Conservation (phyloP, 2,329 filamentous ascomycete genomes). For the Pestalotiopsis sp. region DNA sequence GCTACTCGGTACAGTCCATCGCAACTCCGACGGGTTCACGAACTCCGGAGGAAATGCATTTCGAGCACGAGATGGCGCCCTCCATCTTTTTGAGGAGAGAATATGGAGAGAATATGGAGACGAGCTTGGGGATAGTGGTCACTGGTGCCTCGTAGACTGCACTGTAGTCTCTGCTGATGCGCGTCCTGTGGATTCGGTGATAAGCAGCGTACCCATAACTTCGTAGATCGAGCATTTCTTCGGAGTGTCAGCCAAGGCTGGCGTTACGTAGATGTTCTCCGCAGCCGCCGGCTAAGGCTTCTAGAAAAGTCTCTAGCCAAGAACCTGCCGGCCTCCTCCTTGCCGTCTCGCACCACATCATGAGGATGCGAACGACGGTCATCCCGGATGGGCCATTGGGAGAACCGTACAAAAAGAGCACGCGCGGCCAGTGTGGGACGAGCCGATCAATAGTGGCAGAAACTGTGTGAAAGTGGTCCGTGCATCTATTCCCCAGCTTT, state of each 20-base stretch:
- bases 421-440: not conserved
- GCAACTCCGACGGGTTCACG: not conserved
- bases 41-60: not conserved
- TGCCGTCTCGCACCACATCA: not conserved
- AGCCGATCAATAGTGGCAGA: not conserved
- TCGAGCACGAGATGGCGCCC: not conserved
- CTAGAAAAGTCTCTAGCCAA: not conserved
- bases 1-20: not conserved
- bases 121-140: not conserved
- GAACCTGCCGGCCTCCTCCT: not conserved
- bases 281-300: not conserved
- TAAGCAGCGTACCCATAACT: not conserved
- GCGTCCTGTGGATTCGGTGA: not conserved
- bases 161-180: not conserved
- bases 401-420: not conserved
- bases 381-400: not conserved
- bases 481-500: not conserved
- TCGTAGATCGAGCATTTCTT: not conserved
- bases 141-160: too few species aligned
- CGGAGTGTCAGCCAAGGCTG: not conserved
- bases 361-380: not conserved
- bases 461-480: not conserved
- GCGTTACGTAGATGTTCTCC: not conserved
- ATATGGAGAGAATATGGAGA: not conserved
- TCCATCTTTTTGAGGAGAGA: not conserved